Percentiles rank a stretch among this genome's conserved stretches.
phyloP scores from a whole-genome alignment of 2,329 filamentous ascomycete genomes.

The Xylaria sp. region DNA sequence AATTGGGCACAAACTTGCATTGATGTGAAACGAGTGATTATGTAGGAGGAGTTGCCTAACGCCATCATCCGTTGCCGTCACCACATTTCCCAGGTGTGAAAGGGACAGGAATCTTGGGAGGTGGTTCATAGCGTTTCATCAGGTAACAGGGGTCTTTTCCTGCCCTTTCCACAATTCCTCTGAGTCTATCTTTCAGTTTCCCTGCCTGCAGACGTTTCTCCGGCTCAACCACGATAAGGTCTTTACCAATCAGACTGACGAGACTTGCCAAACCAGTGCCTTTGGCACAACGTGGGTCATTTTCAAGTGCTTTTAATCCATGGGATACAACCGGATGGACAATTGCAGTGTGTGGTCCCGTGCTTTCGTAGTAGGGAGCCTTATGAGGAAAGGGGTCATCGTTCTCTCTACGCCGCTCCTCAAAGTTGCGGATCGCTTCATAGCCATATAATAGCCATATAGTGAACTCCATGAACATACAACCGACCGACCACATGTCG shows the following conservation, averaged over 20 bases:
- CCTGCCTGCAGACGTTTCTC: background rate
- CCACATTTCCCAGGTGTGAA: background rate
- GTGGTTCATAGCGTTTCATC: background rate
- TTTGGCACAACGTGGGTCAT: conserved; percentile 13
- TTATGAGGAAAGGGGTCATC: background rate
- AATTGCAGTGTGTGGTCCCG: background rate
- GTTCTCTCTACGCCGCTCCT: background rate
- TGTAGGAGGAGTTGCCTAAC: background rate
- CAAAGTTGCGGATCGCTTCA: conserved; percentile 17
- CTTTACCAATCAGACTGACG: conserved; percentile 11
- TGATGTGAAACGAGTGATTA: background rate
- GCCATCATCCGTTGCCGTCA: conserved; percentile 4
- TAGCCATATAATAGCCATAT: conserved; percentile 28
- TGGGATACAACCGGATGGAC: conserved; percentile 1
- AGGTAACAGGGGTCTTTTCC: conserved; percentile 10
- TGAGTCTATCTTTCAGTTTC: conserved; percentile 9
- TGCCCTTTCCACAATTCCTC: background rate
- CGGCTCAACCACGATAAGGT: conserved; percentile 22
- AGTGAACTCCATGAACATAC: conserved; percentile 27
- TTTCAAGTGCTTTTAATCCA: conserved; percentile 4
- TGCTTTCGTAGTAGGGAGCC: conserved; percentile 14
- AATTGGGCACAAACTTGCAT: conserved; percentile 3
- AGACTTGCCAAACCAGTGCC: conserved; percentile 13
- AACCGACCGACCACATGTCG: conserved; percentile 33
- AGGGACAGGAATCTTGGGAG: background rate